Evolutionary conservation across 2,329 filamentous ascomycete genomes (phyloP).

Genomic region (Zopfia rhizophila): DNA sequence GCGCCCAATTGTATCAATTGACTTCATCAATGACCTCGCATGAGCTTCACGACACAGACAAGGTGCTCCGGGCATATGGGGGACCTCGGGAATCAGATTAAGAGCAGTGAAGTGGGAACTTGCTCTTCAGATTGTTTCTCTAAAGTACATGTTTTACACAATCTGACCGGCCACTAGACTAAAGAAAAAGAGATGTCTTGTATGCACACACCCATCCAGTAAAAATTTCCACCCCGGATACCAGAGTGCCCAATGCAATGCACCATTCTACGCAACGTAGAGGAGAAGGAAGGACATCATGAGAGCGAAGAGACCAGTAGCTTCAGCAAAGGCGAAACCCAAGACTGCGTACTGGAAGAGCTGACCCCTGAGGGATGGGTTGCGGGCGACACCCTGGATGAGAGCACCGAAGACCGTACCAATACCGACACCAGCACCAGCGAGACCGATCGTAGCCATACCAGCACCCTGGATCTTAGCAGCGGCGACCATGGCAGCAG

Average conservation of each 20-base stretch:
- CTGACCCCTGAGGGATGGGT: slow-evolving; percentile 93
- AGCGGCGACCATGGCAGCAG: slow-evolving; percentile 55
- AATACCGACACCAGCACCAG: slow-evolving; percentile 94
- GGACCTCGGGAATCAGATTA: slow-evolving; percentile 38
- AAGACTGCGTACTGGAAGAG: slow-evolving; percentile 97
- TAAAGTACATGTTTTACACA: slow-evolving; percentile 58
- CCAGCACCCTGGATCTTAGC: slow-evolving; percentile 56
- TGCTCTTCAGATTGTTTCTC: slow-evolving; percentile 55
- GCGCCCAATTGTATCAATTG: slow-evolving; percentile 42
- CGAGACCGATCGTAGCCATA: slow-evolving; percentile 86
- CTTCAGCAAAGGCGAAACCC: slow-evolving; percentile 94
- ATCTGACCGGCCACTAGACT: slow-evolving; percentile 54
- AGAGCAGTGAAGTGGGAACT: slow-evolving; percentile 50
- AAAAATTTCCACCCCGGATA: slow-evolving; percentile 49
- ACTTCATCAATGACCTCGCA: slow-evolving; percentile 30
- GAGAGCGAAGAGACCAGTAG: slow-evolving; percentile 74
- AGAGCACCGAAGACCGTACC: slow-evolving; percentile 93
- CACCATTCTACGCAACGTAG: slow-evolving; percentile 54
- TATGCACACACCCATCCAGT: slow-evolving; percentile 53
- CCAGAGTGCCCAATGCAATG: slow-evolving; percentile 45
- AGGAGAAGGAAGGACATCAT: slow-evolving; percentile 59
- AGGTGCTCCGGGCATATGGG: slow-evolving; percentile 26
- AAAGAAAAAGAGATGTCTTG: slow-evolving; percentile 49
- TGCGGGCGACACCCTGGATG: slow-evolving; percentile 89
- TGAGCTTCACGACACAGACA: slow-evolving; percentile 38